Base-by-base conservation (phyloP, 345 rosid genomes). In the Arabidopsis suecica region DNA sequence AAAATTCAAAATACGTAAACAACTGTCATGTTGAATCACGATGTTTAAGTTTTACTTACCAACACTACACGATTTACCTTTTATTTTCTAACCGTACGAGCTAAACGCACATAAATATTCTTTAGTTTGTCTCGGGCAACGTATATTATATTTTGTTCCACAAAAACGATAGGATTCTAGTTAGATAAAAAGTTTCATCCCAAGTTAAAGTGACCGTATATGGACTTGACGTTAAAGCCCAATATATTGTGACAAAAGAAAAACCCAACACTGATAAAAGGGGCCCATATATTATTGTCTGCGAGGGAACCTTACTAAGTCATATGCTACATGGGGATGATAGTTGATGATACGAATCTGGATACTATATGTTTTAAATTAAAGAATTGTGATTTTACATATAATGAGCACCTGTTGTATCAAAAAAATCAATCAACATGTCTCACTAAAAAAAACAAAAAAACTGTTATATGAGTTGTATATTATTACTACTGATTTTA, bases 161-260 rank as follows among this genome's bases (percentile, higher is more conserved):
- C 13, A 2, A 38, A 3, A 38, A 42, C 2, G 38, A 36, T 36
- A 7, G 38, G 47, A 42, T 40, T 40, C 18, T 16, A 16, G 18
- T 16, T 16, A 16, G 18, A 16, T 16, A 16, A 16, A 16, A 16
- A 16, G 18, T 16, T 16, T 16, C 18, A 16, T 16, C 18, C 18
- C 18, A 16, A 16, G 18, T 16, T 16, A 16, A 16, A 16, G 18
- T 16, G 18, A 16, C 18, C 18, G 18, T 16, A 16, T 16, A 16
- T 16, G 18, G 18, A 16, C 18, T 16, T 16, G 18, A 16, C 18
- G 18, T 16, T 16, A 16, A 66, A 67, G 71, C 60, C 71, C 71
- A 67, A 51, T 37, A 9, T 8, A 0, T 3, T 51, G 3, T 23
- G 8, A 34, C 37, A 45, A 45, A 5, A n/a, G n/a, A n/a, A 22